phyloP scores from a whole-genome alignment of 345 rosid species.

The Dimocarpus longan region DNA sequence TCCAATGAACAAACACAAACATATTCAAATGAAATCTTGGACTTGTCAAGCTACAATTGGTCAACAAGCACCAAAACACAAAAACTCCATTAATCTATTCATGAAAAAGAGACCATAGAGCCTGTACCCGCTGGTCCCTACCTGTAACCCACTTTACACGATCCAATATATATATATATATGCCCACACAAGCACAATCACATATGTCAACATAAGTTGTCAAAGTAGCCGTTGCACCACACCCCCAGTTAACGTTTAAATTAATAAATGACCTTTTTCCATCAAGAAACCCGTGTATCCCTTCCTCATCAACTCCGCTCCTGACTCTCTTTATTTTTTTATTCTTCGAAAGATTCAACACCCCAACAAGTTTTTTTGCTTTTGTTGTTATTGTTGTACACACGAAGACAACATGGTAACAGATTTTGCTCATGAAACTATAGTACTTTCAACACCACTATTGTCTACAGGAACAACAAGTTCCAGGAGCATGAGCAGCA shows the following conservation, averaged over 20 bases:
- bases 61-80: neutral
- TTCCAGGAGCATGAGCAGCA: conserved; percentile 35
- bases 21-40: neutral
- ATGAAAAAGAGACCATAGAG: neutral
- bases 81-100: neutral
- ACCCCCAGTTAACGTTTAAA: conserved; percentile 28
- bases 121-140: neutral
- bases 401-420: neutral
- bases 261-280: conserved; percentile 11
- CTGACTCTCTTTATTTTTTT: neutral
- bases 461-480: conserved; percentile 43
- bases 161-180: conserved; percentile 11
- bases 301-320: conserved; percentile 20
- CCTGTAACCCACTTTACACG: conserved; percentile 19
- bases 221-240: conserved; percentile 84
- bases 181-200: neutral
- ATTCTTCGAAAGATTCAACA: conserved; percentile 2
- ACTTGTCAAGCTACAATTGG: neutral
- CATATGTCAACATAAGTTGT: neutral
- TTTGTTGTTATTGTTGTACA: neutral
- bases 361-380: neutral
- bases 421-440: conserved; percentile 27
- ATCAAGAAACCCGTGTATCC: conserved; percentile 41
- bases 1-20: neutral
- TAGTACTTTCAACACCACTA: conserved; percentile 51